Evolutionary conservation across 225 moss, liverwort and hornwort species (phyloP).

Genomic region (Sphagnum contortum): DNA sequence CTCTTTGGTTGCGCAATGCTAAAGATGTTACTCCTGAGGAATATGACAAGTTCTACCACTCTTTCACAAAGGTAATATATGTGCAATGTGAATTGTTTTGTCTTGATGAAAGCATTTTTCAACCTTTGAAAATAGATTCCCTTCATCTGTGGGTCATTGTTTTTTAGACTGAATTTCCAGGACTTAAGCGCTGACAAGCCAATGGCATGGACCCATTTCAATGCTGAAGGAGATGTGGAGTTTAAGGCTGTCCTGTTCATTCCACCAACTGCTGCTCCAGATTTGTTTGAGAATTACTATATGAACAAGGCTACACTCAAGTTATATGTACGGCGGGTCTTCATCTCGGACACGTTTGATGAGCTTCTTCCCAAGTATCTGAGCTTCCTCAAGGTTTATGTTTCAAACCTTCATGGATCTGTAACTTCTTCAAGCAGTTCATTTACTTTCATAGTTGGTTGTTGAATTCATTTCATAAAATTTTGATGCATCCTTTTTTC

Average conservation of each 20-base stretch:
- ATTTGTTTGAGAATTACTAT: conserved; percentile 90
- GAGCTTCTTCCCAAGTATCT: conserved; percentile 92
- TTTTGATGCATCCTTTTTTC: no score
- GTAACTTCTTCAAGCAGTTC: no score
- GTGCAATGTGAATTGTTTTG: no score
- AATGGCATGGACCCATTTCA: conserved; percentile 94
- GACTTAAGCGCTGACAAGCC: conserved; percentile 82
- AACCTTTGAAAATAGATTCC: not conserved
- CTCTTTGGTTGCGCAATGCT: conserved; percentile 67
- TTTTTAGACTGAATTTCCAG: conserved; percentile 19
- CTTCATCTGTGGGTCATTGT: no score
- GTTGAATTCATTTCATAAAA: no score
- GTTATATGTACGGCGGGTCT: conserved; percentile 91
- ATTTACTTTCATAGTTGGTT: no score
- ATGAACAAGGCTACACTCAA: conserved; percentile 81
- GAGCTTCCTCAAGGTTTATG: conserved; percentile 81
- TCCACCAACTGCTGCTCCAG: conserved; percentile 86
- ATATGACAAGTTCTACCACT: conserved; percentile 58
- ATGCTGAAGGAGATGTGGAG: conserved; percentile 95
- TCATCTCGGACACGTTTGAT: conserved; percentile 94
- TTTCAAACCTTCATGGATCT: not conserved
- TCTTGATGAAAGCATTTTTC: not conserved
- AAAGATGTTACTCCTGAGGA: conserved; percentile 63
- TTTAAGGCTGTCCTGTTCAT: conserved; percentile 90
- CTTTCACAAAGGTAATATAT: conserved; percentile 58